Conservation (phyloP, 768 basidiomycete genomes). For the Mycena capillaripes region DNA sequence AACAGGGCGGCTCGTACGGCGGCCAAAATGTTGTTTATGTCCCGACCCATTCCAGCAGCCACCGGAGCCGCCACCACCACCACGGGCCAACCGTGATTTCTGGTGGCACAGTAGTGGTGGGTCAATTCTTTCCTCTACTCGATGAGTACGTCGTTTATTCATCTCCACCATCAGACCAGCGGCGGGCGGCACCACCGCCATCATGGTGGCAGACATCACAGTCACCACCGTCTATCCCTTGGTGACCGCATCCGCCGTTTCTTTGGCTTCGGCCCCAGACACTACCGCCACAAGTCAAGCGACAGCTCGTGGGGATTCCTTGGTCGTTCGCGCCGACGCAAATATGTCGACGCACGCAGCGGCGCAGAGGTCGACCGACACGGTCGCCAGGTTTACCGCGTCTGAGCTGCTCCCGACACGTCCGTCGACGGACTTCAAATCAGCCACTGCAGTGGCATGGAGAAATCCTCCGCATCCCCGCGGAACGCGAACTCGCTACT, state of each 20-base stretch:
- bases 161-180: slow-evolving; percentile 47
- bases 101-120: slow-evolving; percentile 33
- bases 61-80: slow-evolving; percentile 33
- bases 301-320: slow-evolving; percentile 68
- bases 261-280: slow-evolving; percentile 63
- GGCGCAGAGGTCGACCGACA: slow-evolving; percentile 68
- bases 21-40: slow-evolving; percentile 39
- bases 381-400: slow-evolving; percentile 67
- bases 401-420: slow-evolving; percentile 43
- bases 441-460: slow-evolving; percentile 3
- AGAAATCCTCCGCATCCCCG: no score
- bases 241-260: slow-evolving; percentile 66
- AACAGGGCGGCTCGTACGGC: slow-evolving; percentile 33
- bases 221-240: slow-evolving; percentile 49
- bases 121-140: background rate
- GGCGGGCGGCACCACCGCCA: slow-evolving; percentile 41
- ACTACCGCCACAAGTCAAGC: slow-evolving; percentile 59
- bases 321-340: slow-evolving; percentile 63
- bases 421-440: background rate
- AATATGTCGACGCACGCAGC: slow-evolving; percentile 63
- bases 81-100: slow-evolving; percentile 32
- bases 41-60: slow-evolving; percentile 33
- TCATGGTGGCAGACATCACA: background rate
- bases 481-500: no score
- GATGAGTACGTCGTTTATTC: background rate